Evolutionary conservation across 441 rosid genomes (phyloP), one percentile per base, ranked within the genome.

Genomic region (Viola pubescens): DNA sequence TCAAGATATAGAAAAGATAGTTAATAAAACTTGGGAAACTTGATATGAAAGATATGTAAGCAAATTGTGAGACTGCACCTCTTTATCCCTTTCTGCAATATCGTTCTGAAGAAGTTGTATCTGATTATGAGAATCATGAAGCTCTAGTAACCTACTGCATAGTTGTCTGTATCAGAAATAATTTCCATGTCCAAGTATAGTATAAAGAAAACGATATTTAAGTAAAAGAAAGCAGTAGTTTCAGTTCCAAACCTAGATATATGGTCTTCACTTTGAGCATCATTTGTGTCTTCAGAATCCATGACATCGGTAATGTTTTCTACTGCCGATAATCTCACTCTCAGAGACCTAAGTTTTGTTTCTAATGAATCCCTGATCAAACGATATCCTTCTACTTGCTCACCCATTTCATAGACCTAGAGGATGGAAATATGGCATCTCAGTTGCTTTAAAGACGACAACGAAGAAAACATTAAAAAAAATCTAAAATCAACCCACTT

Each of bases 371-470:
- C 86, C 74, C 89, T 82, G 48, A 80, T 80, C 62, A 78, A 60
- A 51, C 79, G 80, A 73, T 92, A 94, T 71, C 83, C 82, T 72
- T 82, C 90, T 54, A 92, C 89, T 71, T 92, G 91, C 52, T 78
- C 90, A 71, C 84, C 87, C 97, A 87, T 83, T 78, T 87, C 98
- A 79, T 71, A 69, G 58, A 83, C 94, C 98, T 92, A 67, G 43
- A 45, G 44, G 68, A 70, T 54, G 63, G 45, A 63, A 72, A 70
- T 57, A 63, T 7, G 49, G n/a, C 43, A 53, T 63, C 49, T 7
- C 42, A 34, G 12, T 46, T 9, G 11, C n/a, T 41, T 7, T 11
- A 54, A 16, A 54, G 45, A 37, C n/a, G 0, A 4, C 11, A 46
- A 7, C 9, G 6, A 12, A 10, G n/a, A 46, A 46, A 46, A 46